Conservation (phyloP, 78 protist species). For the Speleostelium caveatum region DNA sequence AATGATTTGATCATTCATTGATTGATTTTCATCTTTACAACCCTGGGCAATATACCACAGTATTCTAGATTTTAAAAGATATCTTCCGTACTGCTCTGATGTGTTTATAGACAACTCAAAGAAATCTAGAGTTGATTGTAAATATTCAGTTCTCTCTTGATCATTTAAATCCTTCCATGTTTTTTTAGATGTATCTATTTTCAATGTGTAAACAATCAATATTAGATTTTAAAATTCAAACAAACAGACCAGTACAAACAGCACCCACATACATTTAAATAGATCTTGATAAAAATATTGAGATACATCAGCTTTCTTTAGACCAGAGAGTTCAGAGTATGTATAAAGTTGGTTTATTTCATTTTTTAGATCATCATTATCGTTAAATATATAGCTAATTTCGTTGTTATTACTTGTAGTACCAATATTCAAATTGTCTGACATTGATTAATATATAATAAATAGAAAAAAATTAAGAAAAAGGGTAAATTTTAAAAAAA, state of each 20-base stretch:
- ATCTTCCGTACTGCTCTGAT: conserved; percentile 11
- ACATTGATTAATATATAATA: too few species aligned
- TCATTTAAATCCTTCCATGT: conserved; percentile 39
- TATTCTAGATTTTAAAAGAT: conserved; percentile 31
- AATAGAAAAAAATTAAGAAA: too few species aligned
- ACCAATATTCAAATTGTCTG: too few species aligned
- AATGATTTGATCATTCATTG: neutral
- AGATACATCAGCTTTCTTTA: conserved; percentile 30
- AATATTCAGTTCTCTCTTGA: conserved; percentile 23
- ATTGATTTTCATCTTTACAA: conserved; percentile 5
- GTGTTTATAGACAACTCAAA: conserved; percentile 40
- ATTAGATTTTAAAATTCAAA: too few species aligned
- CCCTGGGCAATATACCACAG: conserved; percentile 67
- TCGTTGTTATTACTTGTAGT: too few species aligned
- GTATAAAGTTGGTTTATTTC: conserved; percentile 70
- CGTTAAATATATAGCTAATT: conserved; percentile 15
- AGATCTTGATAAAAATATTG: conserved; percentile 15
- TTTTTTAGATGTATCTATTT: conserved; percentile 8
- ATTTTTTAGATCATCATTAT: conserved; percentile 8
- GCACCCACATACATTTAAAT: conserved; percentile 2
- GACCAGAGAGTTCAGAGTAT: conserved; percentile 25
- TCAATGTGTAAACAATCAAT: neutral
- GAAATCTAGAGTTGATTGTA: neutral
- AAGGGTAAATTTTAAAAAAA: too few species aligned
- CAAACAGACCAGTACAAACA: neutral